A percentile compares a stretch with the other conserved stretches of the same genome.
phyloP scores from a whole-genome alignment of 2,329 filamentous ascomycete species.

The Diaporthe australafricana region DNA sequence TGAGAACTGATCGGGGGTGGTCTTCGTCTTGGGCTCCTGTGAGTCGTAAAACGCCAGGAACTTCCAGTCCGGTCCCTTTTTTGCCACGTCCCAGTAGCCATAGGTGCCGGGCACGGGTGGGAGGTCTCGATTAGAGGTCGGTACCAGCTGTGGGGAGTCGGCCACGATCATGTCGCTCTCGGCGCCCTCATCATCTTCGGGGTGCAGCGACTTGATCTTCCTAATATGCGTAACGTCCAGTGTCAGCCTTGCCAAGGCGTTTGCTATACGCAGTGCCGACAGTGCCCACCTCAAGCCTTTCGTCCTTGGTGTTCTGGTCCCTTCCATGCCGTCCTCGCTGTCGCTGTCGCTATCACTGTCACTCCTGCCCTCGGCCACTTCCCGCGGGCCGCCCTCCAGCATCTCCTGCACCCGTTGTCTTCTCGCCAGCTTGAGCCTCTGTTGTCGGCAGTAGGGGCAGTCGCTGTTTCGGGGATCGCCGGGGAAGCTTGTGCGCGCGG shows the following conservation, averaged over 20 bases:
- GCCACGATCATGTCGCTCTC: slow-evolving; percentile 28
- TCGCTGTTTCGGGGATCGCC: slow-evolving; percentile 26
- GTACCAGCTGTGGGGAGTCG: slow-evolving; percentile 26
- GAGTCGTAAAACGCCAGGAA: slow-evolving; percentile 37
- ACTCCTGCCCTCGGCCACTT: background rate
- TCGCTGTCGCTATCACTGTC: slow-evolving; percentile 6
- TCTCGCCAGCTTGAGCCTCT: slow-evolving; percentile 77
- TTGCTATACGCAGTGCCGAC: slow-evolving; percentile 34
- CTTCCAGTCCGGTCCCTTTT: slow-evolving; percentile 38
- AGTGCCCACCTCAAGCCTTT: slow-evolving; percentile 37
- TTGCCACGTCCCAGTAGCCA: slow-evolving; percentile 38
- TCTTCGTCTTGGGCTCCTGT: slow-evolving; percentile 38
- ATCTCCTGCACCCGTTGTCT: slow-evolving; percentile 70
- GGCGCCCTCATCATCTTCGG: slow-evolving; percentile 32
- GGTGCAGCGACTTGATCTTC: slow-evolving; percentile 36
- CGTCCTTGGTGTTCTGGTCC: slow-evolving; percentile 20
- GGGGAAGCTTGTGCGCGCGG: slow-evolving; percentile 31
- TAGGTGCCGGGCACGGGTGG: slow-evolving; percentile 35
- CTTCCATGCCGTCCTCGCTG: slow-evolving; percentile 12
- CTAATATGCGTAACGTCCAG: slow-evolving; percentile 38
- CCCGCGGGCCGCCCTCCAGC: slow-evolving; percentile 41
- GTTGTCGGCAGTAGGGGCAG: slow-evolving; percentile 59
- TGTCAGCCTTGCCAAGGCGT: slow-evolving; percentile 38
- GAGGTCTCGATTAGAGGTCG: slow-evolving; percentile 24
- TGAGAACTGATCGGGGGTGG: slow-evolving; percentile 29